Evolutionary conservation across 164 flowering plant species (phyloP), one percentile per base, ranked within the genome.

Genomic region (Annona squamosa): DNA sequence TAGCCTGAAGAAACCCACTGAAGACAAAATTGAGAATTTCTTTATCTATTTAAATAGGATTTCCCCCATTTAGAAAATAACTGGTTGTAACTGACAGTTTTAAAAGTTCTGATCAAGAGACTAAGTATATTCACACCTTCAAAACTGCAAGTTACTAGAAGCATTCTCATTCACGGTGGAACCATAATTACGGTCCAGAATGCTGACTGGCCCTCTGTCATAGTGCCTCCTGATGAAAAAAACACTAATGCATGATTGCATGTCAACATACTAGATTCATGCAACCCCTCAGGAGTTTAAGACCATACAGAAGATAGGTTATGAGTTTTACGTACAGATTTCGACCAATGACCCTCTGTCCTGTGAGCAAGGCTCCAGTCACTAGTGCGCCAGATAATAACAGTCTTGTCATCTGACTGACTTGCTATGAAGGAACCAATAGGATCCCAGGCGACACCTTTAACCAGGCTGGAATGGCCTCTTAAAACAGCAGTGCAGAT

Each of bases 391-490:
- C 99, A 96, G 64, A 96, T 89, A 73, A 96, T 96, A 66, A 93
- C 99, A 72, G 97, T 91, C 84, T 96, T 96, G 76, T 96, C 99
- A 83, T 96, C 99, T 13, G 99, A 96, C 77, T 96, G 99, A 79
- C 99, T 96, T 1, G 99, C 99, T 75, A 96, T 84, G 77, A 96
- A 96, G 46, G 99, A 91, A 41, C 98, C 98, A 74, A 96, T 93
- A 65, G 99, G 99, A 84, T 96, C 99, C 99, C 99, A 93, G 12
- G 98, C 72, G 63, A 96, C 97, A 16, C 99, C 99, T 88, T 96
- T 96, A n/a, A 96, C 99, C 67, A 96, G 86, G 82, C 99, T 96
- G 44, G 98, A 91, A 72, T 96, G 99, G 71, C 98, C 99, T 79
- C 98, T 88, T 26, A 96, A 88, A 78, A 96, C 98, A 82, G 99